Percentiles rank a stretch among this genome's conserved stretches.
Conservation (phyloP, 2,329 filamentous ascomycete species). For the Hypomyces perniciosus region DNA sequence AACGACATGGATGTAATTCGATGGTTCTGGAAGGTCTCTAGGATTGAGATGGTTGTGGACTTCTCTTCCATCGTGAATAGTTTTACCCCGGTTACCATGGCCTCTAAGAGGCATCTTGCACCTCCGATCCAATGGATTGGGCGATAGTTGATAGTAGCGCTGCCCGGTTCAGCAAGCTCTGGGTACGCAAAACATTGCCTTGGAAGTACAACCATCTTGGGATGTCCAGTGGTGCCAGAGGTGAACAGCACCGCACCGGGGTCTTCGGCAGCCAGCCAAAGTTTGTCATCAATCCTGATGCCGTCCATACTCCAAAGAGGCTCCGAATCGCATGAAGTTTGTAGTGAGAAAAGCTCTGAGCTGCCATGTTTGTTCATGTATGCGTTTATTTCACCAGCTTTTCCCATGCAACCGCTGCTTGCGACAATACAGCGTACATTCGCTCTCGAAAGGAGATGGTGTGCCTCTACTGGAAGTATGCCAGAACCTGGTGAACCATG, state of each 20-base stretch:
- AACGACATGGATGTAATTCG: constrained; percentile 10
- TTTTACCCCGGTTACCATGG: constrained; percentile 5
- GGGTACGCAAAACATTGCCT: neutral
- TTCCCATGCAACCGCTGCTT: neutral
- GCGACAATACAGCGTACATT: constrained; percentile 4
- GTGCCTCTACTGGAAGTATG: constrained; percentile 11
- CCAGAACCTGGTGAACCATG: constrained; percentile 1
- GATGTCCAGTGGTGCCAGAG: constrained; percentile 69
- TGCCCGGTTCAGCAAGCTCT: neutral
- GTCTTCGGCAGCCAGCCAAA: constrained; percentile 1
- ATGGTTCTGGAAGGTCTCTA: constrained; percentile 6
- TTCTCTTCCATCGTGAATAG: constrained; percentile 7
- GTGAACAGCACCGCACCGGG: constrained; percentile 37
- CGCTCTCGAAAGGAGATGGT: constrained; percentile 4
- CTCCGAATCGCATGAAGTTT: neutral
- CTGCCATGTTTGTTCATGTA: neutral
- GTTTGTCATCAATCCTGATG: constrained; percentile 1
- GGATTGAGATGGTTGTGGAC: neutral
- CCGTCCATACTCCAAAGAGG: neutral
- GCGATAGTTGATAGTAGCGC: constrained; percentile 10
- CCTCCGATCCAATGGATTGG: constrained; percentile 15
- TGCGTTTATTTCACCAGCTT: neutral
- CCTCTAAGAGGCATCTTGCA: neutral
- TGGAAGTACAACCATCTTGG: constrained; percentile 66
- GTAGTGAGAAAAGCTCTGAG: neutral